Evolutionary conservation across 1,284 basidiomycete species (phyloP).

Genomic region (Papiliotrema flavescens): DNA sequence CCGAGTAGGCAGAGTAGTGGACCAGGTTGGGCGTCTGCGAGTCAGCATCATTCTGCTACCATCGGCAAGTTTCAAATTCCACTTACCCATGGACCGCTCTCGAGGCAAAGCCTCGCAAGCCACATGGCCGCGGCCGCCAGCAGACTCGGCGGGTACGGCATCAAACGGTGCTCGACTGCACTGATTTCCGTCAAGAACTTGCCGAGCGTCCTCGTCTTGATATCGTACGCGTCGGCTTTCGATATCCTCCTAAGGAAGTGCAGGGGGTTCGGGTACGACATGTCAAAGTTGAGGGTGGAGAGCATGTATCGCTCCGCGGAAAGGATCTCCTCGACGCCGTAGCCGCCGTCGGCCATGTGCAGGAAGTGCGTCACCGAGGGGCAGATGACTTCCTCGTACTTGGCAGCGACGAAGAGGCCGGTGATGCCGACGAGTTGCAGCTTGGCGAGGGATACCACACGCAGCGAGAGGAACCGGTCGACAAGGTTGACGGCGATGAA

Average conservation of each 20-base stretch:
- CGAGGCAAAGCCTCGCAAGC: conserved; percentile 82
- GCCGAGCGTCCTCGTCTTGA: conserved; percentile 82
- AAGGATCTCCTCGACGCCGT: conserved; percentile 81
- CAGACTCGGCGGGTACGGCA: conserved; percentile 75
- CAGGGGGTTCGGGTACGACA: conserved; percentile 90
- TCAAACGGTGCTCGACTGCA: conserved; percentile 78
- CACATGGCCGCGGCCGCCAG: conserved; percentile 87
- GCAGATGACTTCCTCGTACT: conserved; percentile 93
- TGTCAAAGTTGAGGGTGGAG: conserved; percentile 85
- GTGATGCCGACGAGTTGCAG: conserved; percentile 94
- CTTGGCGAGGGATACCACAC: conserved; percentile 86
- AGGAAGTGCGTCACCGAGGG: conserved; percentile 86
- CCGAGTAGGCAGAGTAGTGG: conserved; percentile 87
- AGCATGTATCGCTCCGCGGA: conserved; percentile 92
- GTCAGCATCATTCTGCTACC: conserved; percentile 6
- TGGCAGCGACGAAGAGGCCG: conserved; percentile 88
- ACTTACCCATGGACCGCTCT: conserved; percentile 79
- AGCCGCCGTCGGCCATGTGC: conserved; percentile 82
- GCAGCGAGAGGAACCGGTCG: conserved; percentile 89
- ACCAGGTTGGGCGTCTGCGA: conserved; percentile 74
- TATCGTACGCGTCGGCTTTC: conserved; percentile 94
- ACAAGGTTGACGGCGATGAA: conserved; percentile 94
- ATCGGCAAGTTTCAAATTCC: background rate
- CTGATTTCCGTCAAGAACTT: conserved; percentile 93
- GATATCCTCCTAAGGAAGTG: conserved; percentile 87